phyloP scores from a whole-genome alignment of 495 filamentous ascomycete genomes.

The Penicillium samsonianum region DNA sequence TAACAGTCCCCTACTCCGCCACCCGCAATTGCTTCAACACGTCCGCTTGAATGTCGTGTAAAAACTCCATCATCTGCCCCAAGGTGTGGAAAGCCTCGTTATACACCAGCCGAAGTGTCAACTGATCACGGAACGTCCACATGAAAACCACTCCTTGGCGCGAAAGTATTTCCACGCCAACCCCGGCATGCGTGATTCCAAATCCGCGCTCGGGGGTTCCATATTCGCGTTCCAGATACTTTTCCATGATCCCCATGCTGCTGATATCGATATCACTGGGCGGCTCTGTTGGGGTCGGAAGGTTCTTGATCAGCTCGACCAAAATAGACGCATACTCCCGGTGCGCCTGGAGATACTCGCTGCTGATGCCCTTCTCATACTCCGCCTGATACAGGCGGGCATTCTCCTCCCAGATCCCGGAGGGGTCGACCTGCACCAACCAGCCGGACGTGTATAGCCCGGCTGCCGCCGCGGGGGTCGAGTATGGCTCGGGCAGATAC shows the following conservation, averaged over 20 bases:
- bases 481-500: constrained; percentile 30
- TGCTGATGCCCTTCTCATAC: constrained; percentile 27
- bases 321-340: constrained; percentile 30
- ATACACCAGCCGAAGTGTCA: constrained; percentile 33
- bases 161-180: constrained; percentile 29
- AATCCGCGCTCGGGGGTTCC: constrained; percentile 24
- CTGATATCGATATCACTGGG: constrained; percentile 37
- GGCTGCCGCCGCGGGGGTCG: constrained; percentile 23
- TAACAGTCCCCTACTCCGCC: background rate
- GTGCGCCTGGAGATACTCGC: constrained; percentile 25
- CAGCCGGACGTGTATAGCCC: constrained; percentile 33
- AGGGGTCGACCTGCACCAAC: constrained; percentile 22
- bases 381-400: constrained; percentile 28
- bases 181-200: constrained; percentile 21
- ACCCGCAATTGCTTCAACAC: constrained; percentile 13
- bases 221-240: constrained; percentile 24
- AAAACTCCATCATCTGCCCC: constrained; percentile 18
- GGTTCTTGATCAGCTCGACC: constrained; percentile 15
- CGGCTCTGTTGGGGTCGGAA: constrained; percentile 12
- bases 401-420: constrained; percentile 30
- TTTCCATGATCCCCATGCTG: constrained; percentile 28
- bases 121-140: constrained; percentile 32
- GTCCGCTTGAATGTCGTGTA: constrained; percentile 14
- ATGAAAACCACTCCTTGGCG: constrained; percentile 25
- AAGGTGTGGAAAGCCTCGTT: constrained; percentile 33